Base-by-base conservation (phyloP, 179 eudicot species). In the Actinidia polygama region DNA sequence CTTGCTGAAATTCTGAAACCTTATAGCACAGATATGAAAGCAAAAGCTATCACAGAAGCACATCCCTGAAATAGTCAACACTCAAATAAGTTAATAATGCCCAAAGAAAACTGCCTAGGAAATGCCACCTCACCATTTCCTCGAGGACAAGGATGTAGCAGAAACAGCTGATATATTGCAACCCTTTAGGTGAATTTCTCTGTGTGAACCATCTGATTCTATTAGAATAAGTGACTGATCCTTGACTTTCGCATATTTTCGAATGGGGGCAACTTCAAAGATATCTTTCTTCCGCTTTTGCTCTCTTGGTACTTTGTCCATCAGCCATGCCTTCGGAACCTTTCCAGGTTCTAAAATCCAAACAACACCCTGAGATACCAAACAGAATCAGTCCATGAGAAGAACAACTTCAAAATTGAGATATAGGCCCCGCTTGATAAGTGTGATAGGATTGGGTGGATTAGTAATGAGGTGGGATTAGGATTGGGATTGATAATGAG, bases 161-260 rank as follows among this genome's bases (percentile, higher is more conserved):
- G 99, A 97, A 89, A 97, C 98, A 80, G 99, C 95, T 71, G 84
- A 89, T 58, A 94, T 85, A 72, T 79, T 84, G 87, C 98, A 97
- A 79, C 94, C 93, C 83, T 87, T 90, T 62, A 97, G 89, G 85
- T 55, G 50, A 85, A 97, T 87, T 90, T 86, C 87, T 67, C 84
- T 83, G 50, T 63, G 85, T 11, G 95, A 86, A 83, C 94, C 92
- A 91, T 92, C 98, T 70, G 86, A 57, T 75, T 92, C 96, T 23
- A 88, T 87, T 70, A 97, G 80, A 80, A 88, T 77, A 72, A 97
- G 97, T 74, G 77, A 87, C 44, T 91, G 90, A 82, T 89, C 97
- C 86, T 89, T 91, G 83, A 97, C 74, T 86, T 88, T 92, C 58
- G 98, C 99, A 90, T 75, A 76, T 80, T 87, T 95, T 19, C 85